Conservation (phyloP, 805 yeast genomes). For the Lipomyces yamanashiensis region DNA sequence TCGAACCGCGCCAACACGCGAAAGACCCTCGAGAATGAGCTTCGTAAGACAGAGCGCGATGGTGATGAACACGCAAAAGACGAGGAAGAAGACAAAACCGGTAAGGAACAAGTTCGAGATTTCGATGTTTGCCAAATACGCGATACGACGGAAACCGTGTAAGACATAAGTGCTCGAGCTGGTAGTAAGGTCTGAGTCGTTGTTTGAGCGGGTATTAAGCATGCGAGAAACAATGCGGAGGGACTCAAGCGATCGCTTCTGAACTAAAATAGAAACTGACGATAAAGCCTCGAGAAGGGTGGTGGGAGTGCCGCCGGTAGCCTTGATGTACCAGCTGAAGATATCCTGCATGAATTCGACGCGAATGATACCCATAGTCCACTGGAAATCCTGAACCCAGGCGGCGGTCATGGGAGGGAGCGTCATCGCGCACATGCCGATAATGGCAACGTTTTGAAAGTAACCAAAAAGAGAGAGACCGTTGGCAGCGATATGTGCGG, state of each 20-base stretch:
- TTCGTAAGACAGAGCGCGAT: constrained; percentile 60
- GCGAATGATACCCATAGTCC: constrained; percentile 92
- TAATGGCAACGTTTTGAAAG: constrained; percentile 90
- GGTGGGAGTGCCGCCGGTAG: constrained; percentile 90
- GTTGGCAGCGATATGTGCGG: constrained; percentile 97
- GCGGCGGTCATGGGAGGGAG: constrained; percentile 98
- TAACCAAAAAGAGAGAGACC: constrained; percentile 89
- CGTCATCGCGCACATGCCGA: constrained; percentile 94
- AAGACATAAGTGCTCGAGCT: constrained; percentile 71
- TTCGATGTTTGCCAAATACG: constrained; percentile 83
- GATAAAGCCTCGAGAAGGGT: constrained; percentile 68
- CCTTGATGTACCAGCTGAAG: constrained; percentile 91
- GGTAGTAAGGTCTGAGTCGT: constrained; percentile 55
- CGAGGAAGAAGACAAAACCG: constrained; percentile 78
- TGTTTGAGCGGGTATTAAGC: constrained; percentile 52
- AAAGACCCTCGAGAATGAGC: constrained; percentile 68
- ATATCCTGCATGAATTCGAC: constrained; percentile 70
- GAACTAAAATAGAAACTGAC: constrained; percentile 80
- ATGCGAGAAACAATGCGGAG: constrained; percentile 9
- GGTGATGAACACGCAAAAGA: constrained; percentile 66
- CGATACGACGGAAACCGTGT: constrained; percentile 91
- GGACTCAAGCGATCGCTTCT: constrained; percentile 51
- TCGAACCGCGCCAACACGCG: constrained; percentile 61
- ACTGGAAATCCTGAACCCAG: constrained; percentile 95
- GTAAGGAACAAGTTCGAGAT: constrained; percentile 85